Conservation (phyloP, 2,329 filamentous ascomycete genomes). For the Fusarium begoniae region DNA sequence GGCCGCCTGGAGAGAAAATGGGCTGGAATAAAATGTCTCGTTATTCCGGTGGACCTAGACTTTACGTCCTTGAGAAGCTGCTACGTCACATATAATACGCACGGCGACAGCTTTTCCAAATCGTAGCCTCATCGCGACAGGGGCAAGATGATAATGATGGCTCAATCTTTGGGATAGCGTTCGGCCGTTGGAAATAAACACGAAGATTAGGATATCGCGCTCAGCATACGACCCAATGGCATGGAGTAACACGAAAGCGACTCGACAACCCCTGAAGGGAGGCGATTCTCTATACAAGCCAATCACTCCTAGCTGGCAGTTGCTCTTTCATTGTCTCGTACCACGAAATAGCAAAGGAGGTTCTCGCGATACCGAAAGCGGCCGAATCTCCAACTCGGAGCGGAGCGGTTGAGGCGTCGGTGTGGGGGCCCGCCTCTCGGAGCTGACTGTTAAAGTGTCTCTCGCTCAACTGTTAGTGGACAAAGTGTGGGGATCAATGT, state of each 20-base stretch:
- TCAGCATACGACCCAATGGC: conserved; percentile 1
- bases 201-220: conserved; percentile 10
- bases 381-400: conserved; percentile 29
- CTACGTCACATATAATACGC: conserved; percentile 38
- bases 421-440: conserved; percentile 32
- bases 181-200: neutral
- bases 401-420: conserved; percentile 22
- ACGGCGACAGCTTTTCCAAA: conserved; percentile 17
- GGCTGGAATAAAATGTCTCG: conserved; percentile 18
- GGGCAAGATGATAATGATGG: conserved; percentile 1
- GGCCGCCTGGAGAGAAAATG: conserved; percentile 27
- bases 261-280: neutral
- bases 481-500: conserved; percentile 30
- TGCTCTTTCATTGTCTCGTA: neutral
- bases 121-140: conserved; percentile 29
- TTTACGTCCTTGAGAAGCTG: conserved; percentile 12
- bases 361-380: conserved; percentile 26
- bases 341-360: conserved; percentile 4
- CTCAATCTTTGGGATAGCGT: neutral
- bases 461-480: conserved; percentile 18
- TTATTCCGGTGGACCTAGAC: conserved; percentile 10
- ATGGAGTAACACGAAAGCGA: neutral
- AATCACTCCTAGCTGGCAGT: neutral
- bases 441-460: conserved; percentile 10
- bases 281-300: neutral